A percentile compares a stretch with the other conserved stretches of the same genome.
phyloP scores from a whole-genome alignment of 2,329 filamentous ascomycete genomes.

The Pseudogymnoascus sp. region DNA sequence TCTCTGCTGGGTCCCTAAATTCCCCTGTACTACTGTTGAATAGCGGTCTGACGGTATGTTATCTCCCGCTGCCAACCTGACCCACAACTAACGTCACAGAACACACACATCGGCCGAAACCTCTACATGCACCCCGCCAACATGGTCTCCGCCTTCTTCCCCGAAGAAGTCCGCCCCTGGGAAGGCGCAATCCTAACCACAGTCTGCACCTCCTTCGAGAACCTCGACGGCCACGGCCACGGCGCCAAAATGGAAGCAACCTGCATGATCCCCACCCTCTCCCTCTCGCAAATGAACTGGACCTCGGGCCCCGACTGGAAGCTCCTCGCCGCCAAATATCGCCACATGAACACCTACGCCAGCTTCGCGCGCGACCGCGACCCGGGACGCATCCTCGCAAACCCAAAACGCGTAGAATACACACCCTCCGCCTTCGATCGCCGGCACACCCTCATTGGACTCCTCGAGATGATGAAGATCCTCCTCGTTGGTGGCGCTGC shows the following conservation, averaged over 20 bases:
- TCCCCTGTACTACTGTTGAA: slow-evolving; percentile 68
- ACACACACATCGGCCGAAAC: slow-evolving; percentile 72
- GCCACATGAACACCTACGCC: slow-evolving; percentile 64
- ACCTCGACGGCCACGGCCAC: slow-evolving; percentile 71
- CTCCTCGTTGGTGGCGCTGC: slow-evolving; percentile 68
- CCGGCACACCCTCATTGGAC: slow-evolving; percentile 61
- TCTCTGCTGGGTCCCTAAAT: slow-evolving; percentile 66
- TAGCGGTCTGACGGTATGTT: slow-evolving; percentile 53
- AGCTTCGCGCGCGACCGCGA: slow-evolving; percentile 68
- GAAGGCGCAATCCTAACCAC: slow-evolving; percentile 70
- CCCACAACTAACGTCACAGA: slow-evolving; percentile 30
- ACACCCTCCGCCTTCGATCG: slow-evolving; percentile 64
- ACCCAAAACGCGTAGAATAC: slow-evolving; percentile 53
- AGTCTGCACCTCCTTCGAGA: slow-evolving; percentile 68
- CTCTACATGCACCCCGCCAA: slow-evolving; percentile 72
- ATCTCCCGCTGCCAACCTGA: background rate
- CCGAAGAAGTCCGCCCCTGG: slow-evolving; percentile 62
- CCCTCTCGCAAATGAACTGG: slow-evolving; percentile 58
- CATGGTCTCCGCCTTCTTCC: slow-evolving; percentile 49
- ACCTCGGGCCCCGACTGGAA: slow-evolving; percentile 60
- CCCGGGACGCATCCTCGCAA: slow-evolving; percentile 57
- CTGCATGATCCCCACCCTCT: slow-evolving; percentile 61
- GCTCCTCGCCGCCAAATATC: slow-evolving; percentile 57
- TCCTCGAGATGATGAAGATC: slow-evolving; percentile 65
- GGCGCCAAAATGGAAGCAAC: slow-evolving; percentile 73